These are phyloP conservation scores for Aspergillus piperis DNA, from an alignment of 2,329 filamentous ascomycete genomes.

Conservation along the genomic window DNA sequence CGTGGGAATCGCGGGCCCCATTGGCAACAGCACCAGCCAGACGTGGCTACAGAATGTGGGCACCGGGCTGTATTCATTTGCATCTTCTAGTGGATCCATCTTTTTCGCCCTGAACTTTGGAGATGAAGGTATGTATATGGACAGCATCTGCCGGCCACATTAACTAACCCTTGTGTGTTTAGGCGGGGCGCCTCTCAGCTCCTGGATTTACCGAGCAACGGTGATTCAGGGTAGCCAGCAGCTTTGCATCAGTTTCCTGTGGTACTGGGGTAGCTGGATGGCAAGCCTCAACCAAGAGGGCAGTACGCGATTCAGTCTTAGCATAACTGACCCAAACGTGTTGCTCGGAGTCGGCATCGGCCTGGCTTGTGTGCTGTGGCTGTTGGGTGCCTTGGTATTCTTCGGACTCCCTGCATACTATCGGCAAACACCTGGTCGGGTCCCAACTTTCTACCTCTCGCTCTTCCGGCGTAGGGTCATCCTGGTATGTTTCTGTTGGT, in stretches of 20 bases:
- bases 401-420: constrained; percentile 6
- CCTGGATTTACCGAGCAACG: constrained; percentile 6
- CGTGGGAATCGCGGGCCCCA: constrained; percentile 60
- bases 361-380: constrained; percentile 5
- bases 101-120: constrained; percentile 69
- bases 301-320: background rate
- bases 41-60: constrained; percentile 62
- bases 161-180: constrained; percentile 56
- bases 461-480: constrained; percentile 7
- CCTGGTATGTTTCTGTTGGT: background rate
- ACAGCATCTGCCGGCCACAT: constrained; percentile 61
- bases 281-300: constrained; percentile 5
- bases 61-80: constrained; percentile 61
- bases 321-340: background rate
- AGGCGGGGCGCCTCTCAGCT: constrained; percentile 7
- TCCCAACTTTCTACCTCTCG: constrained; percentile 6
- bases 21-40: constrained; percentile 37
- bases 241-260: constrained; percentile 8
- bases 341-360: constrained; percentile 5
- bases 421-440: background rate
- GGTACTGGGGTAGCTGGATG: constrained; percentile 11
- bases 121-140: constrained; percentile 55
- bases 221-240: constrained; percentile 9
- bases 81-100: constrained; percentile 62
- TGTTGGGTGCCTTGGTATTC: constrained; percentile 4